Conservation (phyloP, 2,329 filamentous ascomycete species). For the Fusarium albosuccineum region DNA sequence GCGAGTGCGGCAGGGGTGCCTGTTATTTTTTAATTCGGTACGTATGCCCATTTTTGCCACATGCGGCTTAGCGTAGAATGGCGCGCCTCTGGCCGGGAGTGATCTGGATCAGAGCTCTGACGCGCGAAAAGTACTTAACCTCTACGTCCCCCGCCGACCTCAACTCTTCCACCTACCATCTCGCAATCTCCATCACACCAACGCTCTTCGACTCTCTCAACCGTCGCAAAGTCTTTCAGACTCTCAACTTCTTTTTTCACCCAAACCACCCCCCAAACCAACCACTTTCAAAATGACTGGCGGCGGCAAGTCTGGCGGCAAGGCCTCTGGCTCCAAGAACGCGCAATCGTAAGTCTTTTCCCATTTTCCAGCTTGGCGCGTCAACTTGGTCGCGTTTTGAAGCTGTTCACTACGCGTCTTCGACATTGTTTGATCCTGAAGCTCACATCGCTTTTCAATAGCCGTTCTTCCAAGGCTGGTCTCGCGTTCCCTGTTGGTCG, state of each 20-base stretch:
- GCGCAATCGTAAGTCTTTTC: constrained; percentile 89
- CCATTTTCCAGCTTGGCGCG: constrained; percentile 9
- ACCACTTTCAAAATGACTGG: constrained; percentile 92
- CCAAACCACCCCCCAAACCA: constrained; percentile 41
- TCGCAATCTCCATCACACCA: constrained; percentile 55
- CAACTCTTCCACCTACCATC: constrained; percentile 52
- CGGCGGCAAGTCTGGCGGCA: constrained; percentile 99
- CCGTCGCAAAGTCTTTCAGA: constrained; percentile 40
- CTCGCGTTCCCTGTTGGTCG: constrained; percentile 98
- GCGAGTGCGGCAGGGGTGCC: constrained; percentile 37
- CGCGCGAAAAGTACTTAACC: constrained; percentile 70
- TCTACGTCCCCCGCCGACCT: constrained; percentile 60
- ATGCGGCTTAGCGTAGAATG: constrained; percentile 49
- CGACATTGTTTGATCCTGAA: neutral
- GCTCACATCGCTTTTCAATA: constrained; percentile 55
- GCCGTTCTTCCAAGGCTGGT: constrained; percentile 98
- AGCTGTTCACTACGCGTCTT: constrained; percentile 2
- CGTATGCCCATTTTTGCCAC: constrained; percentile 49
- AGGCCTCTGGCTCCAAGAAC: constrained; percentile 99
- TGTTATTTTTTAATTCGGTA: constrained; percentile 46
- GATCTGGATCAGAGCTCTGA: constrained; percentile 63
- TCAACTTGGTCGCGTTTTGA: constrained; percentile 14
- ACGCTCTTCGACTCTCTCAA: constrained; percentile 49
- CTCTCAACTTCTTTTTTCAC: constrained; percentile 28
- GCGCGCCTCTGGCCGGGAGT: constrained; percentile 51